Base-by-base conservation (phyloP, 305 asterid genomes). In the Coffea humblotiana region DNA sequence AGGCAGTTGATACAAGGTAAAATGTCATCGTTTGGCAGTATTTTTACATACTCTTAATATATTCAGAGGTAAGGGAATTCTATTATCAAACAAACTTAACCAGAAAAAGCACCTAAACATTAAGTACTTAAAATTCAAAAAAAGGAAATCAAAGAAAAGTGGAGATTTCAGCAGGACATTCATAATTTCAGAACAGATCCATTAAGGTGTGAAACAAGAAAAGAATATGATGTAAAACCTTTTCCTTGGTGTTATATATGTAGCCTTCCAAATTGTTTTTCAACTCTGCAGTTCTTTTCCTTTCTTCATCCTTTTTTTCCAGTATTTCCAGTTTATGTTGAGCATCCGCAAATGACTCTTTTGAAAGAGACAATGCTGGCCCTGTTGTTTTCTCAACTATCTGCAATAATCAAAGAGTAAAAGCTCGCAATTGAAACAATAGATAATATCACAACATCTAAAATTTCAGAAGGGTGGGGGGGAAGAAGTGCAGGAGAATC, bases 201-300 rank as follows among this genome's bases (percentile, higher is more conserved):
- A 52, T 29, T 29, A 48, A 2, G 14, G 29, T 15, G 29, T 16
- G 27, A 73, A 11, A 51, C 65, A 73, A 73, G 43, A 51, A 73
- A 25, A 51, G 15, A 5, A 21, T 27, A 51, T 6, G 64, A 51
- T 74, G 9, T 61, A 85, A 63, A 83, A 92, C 99, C 95, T 96
- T 94, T 86, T 96, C 98, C 87, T 90, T 96, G 29, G 97, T 94
- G 78, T 96, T 90, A 90, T 96, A 96, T 71, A 96, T 94, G 91
- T 93, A 96, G 72, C 94, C 95, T 87, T 94, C 98, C 86, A 96
- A 90, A 88, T 84, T 89, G 85, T 96, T 96, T 92, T 96, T 96
- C 91, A 96, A 78, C 83, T 96, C 99, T 74, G 98, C 98, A 3
- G 99, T 94, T 83, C 89, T 94, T 85, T 91, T 96, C 90, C 99